Conservation (phyloP, 208 protist species). For the Trypanosoma congolense region DNA sequence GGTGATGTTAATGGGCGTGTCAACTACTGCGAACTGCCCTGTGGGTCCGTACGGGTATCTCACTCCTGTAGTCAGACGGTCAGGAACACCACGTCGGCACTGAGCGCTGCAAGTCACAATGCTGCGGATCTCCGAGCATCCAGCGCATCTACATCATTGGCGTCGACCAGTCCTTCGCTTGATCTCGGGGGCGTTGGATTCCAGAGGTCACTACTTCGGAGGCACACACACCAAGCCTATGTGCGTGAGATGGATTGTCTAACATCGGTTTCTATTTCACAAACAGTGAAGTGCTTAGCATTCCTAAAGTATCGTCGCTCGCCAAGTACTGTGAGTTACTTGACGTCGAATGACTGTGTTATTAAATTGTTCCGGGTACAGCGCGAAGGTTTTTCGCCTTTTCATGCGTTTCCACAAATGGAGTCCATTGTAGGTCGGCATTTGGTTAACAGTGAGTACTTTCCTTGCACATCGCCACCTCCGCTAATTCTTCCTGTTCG, state of each 20-base stretch:
- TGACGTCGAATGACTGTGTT: slow-evolving; percentile 81
- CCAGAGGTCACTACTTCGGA: slow-evolving; percentile 45
- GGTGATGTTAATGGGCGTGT: slow-evolving; percentile 81
- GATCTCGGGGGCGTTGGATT: slow-evolving; percentile 42
- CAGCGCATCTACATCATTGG: slow-evolving; percentile 22
- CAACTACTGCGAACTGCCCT: slow-evolving; percentile 75
- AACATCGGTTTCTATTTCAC: slow-evolving; percentile 74
- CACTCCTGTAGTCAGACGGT: slow-evolving; percentile 8
- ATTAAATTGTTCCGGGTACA: slow-evolving; percentile 86
- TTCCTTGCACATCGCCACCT: slow-evolving; percentile 51
- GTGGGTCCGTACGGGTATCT: slow-evolving; percentile 24
- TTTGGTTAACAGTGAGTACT: slow-evolving; percentile 56
- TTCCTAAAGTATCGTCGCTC: slow-evolving; percentile 64
- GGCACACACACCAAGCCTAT: slow-evolving; percentile 81
- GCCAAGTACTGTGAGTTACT: slow-evolving; percentile 78
- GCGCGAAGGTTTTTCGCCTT: slow-evolving; percentile 67
- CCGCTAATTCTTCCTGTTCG: slow-evolving; percentile 63
- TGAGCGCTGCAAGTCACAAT: slow-evolving; percentile 19
- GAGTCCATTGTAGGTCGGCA: slow-evolving; percentile 44
- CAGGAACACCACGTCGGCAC: slow-evolving; percentile 23
- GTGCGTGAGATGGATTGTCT: slow-evolving; percentile 79
- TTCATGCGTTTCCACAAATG: slow-evolving; percentile 72
- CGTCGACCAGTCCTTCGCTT: slow-evolving; percentile 25
- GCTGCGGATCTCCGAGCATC: slow-evolving; percentile 12
- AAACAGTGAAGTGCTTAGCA: slow-evolving; percentile 62